These are phyloP conservation scores for Candida corydali DNA, from an alignment of 805 yeast species.

Conservation along the genomic window DNA sequence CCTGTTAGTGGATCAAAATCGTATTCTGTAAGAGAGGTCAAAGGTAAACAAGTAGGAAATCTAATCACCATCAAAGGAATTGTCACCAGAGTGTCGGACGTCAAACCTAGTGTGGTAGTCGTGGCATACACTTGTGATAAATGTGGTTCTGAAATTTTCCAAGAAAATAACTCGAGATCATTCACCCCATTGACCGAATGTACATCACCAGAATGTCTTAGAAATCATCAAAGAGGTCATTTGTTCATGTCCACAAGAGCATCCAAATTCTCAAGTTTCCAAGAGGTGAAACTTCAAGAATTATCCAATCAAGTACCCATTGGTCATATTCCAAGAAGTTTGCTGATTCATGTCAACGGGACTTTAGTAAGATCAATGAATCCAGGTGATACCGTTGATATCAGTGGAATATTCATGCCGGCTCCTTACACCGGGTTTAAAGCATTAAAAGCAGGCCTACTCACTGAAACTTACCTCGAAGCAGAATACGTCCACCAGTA, in stretches of 20 bases:
- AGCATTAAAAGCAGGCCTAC: conserved; percentile 86
- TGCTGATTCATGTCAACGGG: conserved; percentile 87
- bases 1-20: conserved; percentile 58
- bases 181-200: conserved; percentile 89
- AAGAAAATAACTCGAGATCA: conserved; percentile 80
- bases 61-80: conserved; percentile 90
- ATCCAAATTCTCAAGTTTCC: conserved; percentile 91
- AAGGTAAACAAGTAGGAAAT: conserved; percentile 79
- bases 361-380: conserved; percentile 78
- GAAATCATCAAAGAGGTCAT: conserved; percentile 82
- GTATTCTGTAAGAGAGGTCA: conserved; percentile 84
- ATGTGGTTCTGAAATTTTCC: conserved; percentile 95
- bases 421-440: conserved; percentile 93
- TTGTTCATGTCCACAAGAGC: conserved; percentile 92
- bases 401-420: conserved; percentile 89
- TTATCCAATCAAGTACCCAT: conserved; percentile 95
- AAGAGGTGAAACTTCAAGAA: conserved; percentile 93
- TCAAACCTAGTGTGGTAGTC: conserved; percentile 85
- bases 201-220: conserved; percentile 71
- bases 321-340: conserved; percentile 91
- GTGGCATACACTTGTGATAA: conserved; percentile 96
- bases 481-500: conserved; percentile 85
- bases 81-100: conserved; percentile 93
- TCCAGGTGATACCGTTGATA: conserved; percentile 95
- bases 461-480: conserved; percentile 90